Base-by-base conservation (phyloP, 768 basidiomycete species). In the Amanita molliuscula region DNA sequence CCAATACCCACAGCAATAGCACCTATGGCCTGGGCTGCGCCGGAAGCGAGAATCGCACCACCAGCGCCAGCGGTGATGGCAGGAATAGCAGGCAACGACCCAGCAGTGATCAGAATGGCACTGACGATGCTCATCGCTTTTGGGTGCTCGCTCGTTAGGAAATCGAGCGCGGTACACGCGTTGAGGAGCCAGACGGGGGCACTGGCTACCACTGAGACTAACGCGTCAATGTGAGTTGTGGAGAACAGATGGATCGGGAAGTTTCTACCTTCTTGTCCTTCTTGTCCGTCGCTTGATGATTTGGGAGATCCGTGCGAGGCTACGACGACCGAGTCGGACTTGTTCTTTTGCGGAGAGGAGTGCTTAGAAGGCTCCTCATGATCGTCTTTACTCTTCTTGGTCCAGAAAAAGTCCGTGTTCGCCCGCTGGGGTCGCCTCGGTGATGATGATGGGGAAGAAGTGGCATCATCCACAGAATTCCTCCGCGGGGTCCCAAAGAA, bases 141-240 rank as follows among this genome's bases (percentile, higher is more conserved):
- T 8, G 87, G 87, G 56, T 89, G 85, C 56, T 88, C 87, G 53
- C 71, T 75, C 8, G 78, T 78, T 47, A 89, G 76, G 65, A 75
- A 84, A 48, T 87, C 84, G 53, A 89, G 73, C 8, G 87, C 86
- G 43, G 72, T 78, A 56, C 81, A 81, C 1, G 87, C 86, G 57
- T 87, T 88, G 50, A 89, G 60, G 15, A 89, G 73, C 86, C 86
- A 89, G 0, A 78, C 67, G 0, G 86, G 86, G 9, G 80, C 86
- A 52, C 84, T 76, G 13, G 76, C 69, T 6, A 77, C 68, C 3
- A 67, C 69, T n/a, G 68, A 66, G 4, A 67, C 65, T 8, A 64
- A 51, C 16, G 51, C 52, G 42, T 43, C 37, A 40, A 50, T 52
- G 35, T 45, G 18, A 46, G 44, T 34, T 44, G 33, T 54, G 25